These are phyloP conservation scores for Diaporthe sp. DNA, from an alignment of 2,329 filamentous ascomycete genomes.

Conservation along the genomic window DNA sequence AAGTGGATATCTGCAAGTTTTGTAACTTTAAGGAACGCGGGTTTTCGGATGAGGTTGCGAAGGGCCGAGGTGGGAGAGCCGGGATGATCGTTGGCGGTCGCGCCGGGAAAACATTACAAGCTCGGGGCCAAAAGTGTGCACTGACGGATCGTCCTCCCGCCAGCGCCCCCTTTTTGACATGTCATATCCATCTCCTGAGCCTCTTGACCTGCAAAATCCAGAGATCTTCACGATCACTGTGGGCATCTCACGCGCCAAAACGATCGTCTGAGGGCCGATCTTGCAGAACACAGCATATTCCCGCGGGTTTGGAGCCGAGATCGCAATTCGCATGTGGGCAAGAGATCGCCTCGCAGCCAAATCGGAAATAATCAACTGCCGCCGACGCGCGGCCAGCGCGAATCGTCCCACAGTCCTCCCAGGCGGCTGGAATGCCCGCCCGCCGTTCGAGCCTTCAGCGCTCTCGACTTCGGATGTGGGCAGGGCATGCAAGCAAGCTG, in stretches of 20 bases:
- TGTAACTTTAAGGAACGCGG: not conserved
- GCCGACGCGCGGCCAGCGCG: constrained; percentile 7
- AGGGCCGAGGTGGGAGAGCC: not conserved
- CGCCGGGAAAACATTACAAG: constrained; percentile 1
- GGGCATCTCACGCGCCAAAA: not conserved
- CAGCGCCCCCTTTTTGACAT: constrained; percentile 4
- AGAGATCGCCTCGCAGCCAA: not conserved
- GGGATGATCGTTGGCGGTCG: constrained; percentile 11
- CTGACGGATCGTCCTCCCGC: not conserved
- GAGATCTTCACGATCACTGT: constrained; percentile 15
- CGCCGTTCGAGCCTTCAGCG: not conserved
- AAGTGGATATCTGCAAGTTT: constrained; percentile 34
- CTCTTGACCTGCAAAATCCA: not conserved
- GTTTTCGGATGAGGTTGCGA: constrained; percentile 15
- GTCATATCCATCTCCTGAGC: not conserved
- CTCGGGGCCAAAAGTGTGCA: not conserved
- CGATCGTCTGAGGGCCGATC: not conserved
- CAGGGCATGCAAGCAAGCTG: not conserved
- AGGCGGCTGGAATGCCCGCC: not conserved
- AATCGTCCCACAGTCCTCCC: constrained; percentile 11
- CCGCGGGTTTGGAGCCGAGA: not conserved
- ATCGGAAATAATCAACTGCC: constrained; percentile 14
- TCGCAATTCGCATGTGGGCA: constrained; percentile 10
- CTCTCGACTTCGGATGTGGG: not conserved
- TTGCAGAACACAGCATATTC: not conserved